Base-by-base conservation (phyloP, 2,329 filamentous ascomycete genomes). In the Penicillium frequentans region DNA sequence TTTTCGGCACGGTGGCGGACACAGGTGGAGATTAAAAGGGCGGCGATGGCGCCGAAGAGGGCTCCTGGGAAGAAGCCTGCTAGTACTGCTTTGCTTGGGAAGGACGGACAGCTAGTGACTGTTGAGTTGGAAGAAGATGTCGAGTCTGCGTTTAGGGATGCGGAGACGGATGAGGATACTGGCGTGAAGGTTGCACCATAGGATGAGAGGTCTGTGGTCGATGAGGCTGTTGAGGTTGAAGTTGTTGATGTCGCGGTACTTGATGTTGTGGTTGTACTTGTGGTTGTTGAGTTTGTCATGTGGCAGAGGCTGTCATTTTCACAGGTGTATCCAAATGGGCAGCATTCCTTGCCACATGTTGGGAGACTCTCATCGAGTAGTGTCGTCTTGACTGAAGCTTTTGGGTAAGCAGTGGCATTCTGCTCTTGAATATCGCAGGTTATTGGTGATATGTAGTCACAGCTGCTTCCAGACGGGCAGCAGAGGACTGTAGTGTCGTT, bases 11-110 rank as follows among this genome's bases (percentile, higher is more conserved):
- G 64, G 27, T 55, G 57, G 49, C 76, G 69, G 52, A 77, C 62
- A 61, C 71, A 76, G 54, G 73, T 69, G 37, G 73, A 64, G 54
- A 86, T 69, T 72, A 80, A 62, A 81, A 85, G 35, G 83, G 83
- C 67, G 75, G 79, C 35, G 78, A 88, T 47, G 73, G 73, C 71
- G 7, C 79, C 79, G 27, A 74, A 68, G n/a, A 78, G 52, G 16
- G 77, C 64, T 6, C 79, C 79, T 3, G 78, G 75, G 62, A 80
- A 79, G 65, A 81, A 78, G 19, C 79, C 79, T 9, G 74, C 77
- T 31, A 74, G 56, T 27, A 81, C 64, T 27, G 77, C 78, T 37
- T 65, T 69, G 23, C 64, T 70, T 19, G 79, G 76, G 57, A 77
- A 80, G 5, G 70, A 64, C 26, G 74, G 70, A 45, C 76, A 77